phyloP scores from a whole-genome alignment of 257 asterid species.

The Nicotiana tabacum region DNA sequence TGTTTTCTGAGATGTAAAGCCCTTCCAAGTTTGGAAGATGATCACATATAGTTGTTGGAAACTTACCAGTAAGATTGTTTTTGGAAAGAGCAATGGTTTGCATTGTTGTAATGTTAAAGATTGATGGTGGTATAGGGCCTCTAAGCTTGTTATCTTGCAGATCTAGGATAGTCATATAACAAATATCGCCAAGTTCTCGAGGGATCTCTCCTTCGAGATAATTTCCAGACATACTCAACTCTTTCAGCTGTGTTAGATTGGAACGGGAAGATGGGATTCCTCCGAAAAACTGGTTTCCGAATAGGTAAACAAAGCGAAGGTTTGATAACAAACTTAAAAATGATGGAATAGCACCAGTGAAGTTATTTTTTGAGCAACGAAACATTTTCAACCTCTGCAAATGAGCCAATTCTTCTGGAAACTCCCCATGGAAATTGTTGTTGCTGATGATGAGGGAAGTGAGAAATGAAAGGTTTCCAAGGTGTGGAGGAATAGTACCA shows the following conservation, averaged over 20 bases:
- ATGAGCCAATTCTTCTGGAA: background rate
- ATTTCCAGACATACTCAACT: background rate
- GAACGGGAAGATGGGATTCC: background rate
- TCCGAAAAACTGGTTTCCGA: background rate
- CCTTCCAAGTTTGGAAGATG: conserved; percentile 10
- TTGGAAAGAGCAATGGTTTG: background rate
- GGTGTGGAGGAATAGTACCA: conserved; percentile 2
- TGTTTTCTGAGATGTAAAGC: background rate
- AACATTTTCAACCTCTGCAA: background rate
- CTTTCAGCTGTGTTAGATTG: background rate
- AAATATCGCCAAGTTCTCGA: conserved; percentile 14
- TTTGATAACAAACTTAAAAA: background rate
- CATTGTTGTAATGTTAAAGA: conserved; percentile 14
- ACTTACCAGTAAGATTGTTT: conserved; percentile 18
- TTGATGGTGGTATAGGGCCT: conserved; percentile 15
- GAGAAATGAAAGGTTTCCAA: conserved; percentile 2
- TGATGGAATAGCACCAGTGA: background rate
- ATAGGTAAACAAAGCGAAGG: background rate
- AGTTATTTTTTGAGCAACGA: background rate
- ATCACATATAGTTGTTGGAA: conserved; percentile 17
- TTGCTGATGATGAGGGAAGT: background rate
- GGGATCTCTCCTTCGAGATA: conserved; percentile 9
- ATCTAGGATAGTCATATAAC: background rate
- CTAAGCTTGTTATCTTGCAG: conserved; percentile 10
- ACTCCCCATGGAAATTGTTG: background rate